phyloP scores from a whole-genome alignment of 2,329 filamentous ascomycete species.

The Leptographium flavum region DNA sequence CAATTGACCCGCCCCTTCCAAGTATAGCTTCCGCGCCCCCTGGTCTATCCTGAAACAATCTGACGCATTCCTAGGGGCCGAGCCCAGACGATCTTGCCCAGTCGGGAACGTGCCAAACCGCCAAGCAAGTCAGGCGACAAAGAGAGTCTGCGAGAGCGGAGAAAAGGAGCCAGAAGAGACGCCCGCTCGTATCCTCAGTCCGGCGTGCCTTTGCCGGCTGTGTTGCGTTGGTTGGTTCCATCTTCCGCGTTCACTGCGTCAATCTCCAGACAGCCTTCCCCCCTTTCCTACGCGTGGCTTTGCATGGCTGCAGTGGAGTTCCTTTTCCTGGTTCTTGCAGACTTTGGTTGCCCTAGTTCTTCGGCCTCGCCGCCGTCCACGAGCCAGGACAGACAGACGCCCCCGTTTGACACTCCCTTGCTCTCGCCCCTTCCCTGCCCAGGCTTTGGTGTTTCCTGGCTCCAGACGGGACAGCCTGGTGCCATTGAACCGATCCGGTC shows the following conservation, averaged over 20 bases:
- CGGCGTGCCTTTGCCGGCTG: no score
- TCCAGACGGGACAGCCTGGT: not conserved
- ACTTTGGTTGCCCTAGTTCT: not conserved
- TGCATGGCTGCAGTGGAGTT: not conserved
- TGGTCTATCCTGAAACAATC: constrained; percentile 22
- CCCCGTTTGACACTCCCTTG: not conserved
- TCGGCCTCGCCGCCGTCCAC: no score
- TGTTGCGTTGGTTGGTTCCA: not conserved
- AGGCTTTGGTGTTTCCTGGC: not conserved
- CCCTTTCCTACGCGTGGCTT: not conserved
- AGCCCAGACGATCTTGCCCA: not conserved
- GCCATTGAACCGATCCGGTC: not conserved
- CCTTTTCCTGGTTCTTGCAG: not conserved
- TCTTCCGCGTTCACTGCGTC: no score
- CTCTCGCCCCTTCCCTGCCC: not conserved
- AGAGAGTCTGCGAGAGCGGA: not conserved
- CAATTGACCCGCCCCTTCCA: no score
- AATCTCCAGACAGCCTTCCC: not conserved
- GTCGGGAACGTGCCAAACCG: not conserved
- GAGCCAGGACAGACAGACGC: no score
- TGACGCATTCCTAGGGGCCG: constrained; percentile 21
- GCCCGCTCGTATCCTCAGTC: no score
- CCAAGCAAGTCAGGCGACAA: not conserved
- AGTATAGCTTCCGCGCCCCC: not conserved
- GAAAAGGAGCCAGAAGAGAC: not conserved